Conservation (phyloP, 2,329 filamentous ascomycete species). For the Chaetomiaceae sp. region DNA sequence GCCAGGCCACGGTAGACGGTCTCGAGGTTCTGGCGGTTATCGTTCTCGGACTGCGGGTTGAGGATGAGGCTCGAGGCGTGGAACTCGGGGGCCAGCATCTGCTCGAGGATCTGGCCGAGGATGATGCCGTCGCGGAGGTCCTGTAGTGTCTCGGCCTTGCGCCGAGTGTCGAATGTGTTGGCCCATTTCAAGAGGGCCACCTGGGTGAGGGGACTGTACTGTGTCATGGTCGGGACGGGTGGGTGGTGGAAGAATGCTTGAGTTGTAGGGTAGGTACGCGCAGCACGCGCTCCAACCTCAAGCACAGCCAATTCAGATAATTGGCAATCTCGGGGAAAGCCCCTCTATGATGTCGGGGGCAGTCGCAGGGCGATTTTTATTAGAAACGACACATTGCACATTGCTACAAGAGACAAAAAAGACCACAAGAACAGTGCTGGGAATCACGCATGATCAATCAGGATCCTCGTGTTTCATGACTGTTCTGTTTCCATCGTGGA, state of each 20-base stretch:
- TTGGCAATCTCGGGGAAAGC: not conserved
- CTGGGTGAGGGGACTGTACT: slow-evolving; percentile 37
- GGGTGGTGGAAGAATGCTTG: not conserved
- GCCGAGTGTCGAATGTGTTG: slow-evolving; percentile 39
- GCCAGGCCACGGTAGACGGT: slow-evolving; percentile 82
- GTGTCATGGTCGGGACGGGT: slow-evolving; percentile 32
- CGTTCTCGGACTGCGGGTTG: slow-evolving; percentile 41
- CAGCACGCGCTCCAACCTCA: not conserved
- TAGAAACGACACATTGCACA: slow-evolving; percentile 1
- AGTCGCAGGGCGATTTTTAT: not conserved
- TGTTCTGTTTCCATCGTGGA: slow-evolving; percentile 14
- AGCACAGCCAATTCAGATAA: not conserved
- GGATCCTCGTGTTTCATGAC: slow-evolving; percentile 24
- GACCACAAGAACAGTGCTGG: slow-evolving; percentile 1
- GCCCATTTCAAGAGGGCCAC: slow-evolving; percentile 55
- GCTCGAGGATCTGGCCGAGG: slow-evolving; percentile 50
- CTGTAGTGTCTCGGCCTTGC: slow-evolving; percentile 45
- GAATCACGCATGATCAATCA: slow-evolving; percentile 9
- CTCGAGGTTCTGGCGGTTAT: slow-evolving; percentile 88
- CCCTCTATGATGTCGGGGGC: not conserved
- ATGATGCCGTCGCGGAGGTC: slow-evolving; percentile 51
- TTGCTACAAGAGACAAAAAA: not conserved
- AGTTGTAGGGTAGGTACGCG: not conserved
- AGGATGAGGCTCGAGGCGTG: slow-evolving; percentile 50
- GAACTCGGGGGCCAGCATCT: slow-evolving; percentile 55